Base-by-base conservation (phyloP, 139 green algal genomes). In the Coelastrella sp. region DNA sequence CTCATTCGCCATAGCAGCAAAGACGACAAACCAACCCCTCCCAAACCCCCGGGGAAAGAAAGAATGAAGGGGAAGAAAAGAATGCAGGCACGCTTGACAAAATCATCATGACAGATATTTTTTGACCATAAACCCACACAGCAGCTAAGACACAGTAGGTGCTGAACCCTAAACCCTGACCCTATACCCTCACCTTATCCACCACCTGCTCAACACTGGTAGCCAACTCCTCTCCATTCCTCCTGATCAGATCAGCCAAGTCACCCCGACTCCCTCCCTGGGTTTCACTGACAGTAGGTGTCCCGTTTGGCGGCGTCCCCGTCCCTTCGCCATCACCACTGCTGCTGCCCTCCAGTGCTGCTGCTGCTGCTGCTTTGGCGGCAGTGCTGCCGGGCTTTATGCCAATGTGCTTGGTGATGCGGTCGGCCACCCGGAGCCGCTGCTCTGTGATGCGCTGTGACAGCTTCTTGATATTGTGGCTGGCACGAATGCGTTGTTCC, bases 401-500 rank as follows among this genome's bases (percentile, higher is more conserved):
- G 15, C 49, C 78, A 56, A 92, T 89, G 58, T 25, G 88, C 90
- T 94, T 95, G 12, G 91, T 90, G 70, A 98, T 93, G 78, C 91
- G 91, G 74, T 93, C 94, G 0, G 94, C 89, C 56, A 97, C 92
- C 74, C 91, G 88, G 82, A 95, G 87, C n/a, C 94, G 91, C 80
- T 96, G 91, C 66, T 95, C 92, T 78, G 82, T 90, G 87, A 98
- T 91, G 73, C 88, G 91, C 91, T 97, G 79, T 49, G 94, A 92
- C 27, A 98, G 87, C 92, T 94, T 87, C 91, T 93, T 95, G 81
- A 97, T 95, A 82, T 90, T 91, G 19, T 92, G 90, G 58, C 88
- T 87, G 9, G 95, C 95, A 35, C 94, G 90, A 49, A 98, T 97
- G 84, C 95, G 93, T 93, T 97, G 94, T 92, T 97, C 95, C 93